phyloP scores from a whole-genome alignment of 768 basidiomycete genomes.

The Porpolomopsis calyptriformis region DNA sequence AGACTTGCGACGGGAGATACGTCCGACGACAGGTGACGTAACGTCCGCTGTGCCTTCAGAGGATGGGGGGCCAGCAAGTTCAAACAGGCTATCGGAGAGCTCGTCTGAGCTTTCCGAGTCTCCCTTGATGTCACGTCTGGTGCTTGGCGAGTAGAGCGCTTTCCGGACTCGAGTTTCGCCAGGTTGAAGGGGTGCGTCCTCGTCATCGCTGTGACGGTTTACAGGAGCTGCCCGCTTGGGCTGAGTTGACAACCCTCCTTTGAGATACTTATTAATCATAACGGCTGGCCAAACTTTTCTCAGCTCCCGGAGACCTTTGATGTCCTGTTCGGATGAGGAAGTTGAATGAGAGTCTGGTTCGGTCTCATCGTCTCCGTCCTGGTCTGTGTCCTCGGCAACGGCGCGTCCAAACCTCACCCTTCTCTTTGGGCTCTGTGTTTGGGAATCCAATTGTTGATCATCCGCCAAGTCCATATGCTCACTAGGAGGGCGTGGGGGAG shows the following conservation, averaged over 20 bases:
- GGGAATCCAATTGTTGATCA: too few relatives aligned
- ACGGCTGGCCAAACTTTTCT: constrained; percentile 6
- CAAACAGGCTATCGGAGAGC: constrained; percentile 1
- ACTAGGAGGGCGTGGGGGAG: too few relatives aligned
- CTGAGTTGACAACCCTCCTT: background rate
- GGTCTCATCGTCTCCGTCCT: background rate
- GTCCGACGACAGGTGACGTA: background rate
- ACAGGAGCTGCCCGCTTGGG: constrained; percentile 10
- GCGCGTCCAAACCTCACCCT: background rate
- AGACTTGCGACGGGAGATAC: background rate
- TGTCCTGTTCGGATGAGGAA: background rate
- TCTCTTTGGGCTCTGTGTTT: too few relatives aligned
- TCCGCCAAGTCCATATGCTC: too few relatives aligned
- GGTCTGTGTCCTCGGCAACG: background rate
- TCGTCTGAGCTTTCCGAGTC: constrained; percentile 53
- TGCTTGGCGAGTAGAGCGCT: constrained; percentile 19
- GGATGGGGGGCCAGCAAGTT: constrained; percentile 5
- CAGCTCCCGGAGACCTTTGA: background rate
- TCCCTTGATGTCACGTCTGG: constrained; percentile 38
- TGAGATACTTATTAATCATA: constrained; percentile 5
- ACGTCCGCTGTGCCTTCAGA: constrained; percentile 7
- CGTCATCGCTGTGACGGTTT: constrained; percentile 19
- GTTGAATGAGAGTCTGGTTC: background rate
- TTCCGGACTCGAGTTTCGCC: constrained; percentile 40
- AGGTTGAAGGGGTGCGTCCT: constrained; percentile 34